Base-by-base conservation (phyloP, 176 grass and related monocot species). In the Stipa capillata region DNA sequence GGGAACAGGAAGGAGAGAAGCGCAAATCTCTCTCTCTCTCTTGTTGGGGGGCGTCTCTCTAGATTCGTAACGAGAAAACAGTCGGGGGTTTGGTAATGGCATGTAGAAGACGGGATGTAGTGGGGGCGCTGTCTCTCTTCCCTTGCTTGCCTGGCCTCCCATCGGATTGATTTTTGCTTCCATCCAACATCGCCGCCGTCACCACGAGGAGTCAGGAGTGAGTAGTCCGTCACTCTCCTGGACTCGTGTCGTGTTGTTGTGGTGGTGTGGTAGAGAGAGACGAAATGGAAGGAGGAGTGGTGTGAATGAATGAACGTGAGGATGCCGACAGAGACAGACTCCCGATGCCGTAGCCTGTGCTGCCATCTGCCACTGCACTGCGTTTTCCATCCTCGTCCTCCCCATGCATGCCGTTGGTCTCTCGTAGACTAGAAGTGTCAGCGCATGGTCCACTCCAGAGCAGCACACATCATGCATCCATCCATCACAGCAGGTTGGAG, bases 31-130 rank as follows among this genome's bases (percentile, higher is more conserved):
- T 63, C 37, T 31, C 23, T 7, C 11, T 42, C 55, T 8, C 61
- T n/a, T n/a, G n/a, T 73, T 8, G n/a, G n/a, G n/a, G n/a, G n/a
- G n/a, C 68, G 78, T 74, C 75, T 83, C 31, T 88, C 72, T 54
- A 65, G 51, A 40, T n/a, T n/a, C n/a, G 52, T 41, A 63, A n/a
- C n/a, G 82, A 49, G 55, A 25, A n/a, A n/a, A n/a, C n/a, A 6
- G 64, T 5, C 44, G 63, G 25, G 28, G 48, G 59, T n/a, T 44
- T 63, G 36, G 85, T 81, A 75, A 81, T 86, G 77, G 58, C 44
- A 62, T 18, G 24, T 73, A n/a, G n/a, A n/a, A n/a, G 76, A 85
- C 18, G 73, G 25, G 4, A 69, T n/a, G 51, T n/a, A 34, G 68
- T 65, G n/a, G 71, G 79, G 72, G 42, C 60, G 60, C 74, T 24